Base-by-base conservation (phyloP, 352 stramenopile genomes). In the Hyaloperonospora arabidopsidis region DNA sequence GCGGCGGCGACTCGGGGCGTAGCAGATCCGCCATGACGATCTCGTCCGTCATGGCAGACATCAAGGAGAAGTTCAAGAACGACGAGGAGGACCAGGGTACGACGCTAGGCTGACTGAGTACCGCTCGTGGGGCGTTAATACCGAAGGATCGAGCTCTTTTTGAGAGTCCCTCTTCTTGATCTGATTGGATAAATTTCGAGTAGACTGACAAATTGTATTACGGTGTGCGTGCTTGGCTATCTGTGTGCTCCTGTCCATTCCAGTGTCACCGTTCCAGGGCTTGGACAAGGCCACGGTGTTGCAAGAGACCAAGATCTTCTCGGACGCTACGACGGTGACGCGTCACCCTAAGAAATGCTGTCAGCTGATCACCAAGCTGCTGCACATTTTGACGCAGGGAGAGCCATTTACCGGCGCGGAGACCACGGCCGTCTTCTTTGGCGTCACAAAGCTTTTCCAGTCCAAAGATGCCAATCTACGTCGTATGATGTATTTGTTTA, bases 371-470 rank as follows among this genome's bases (percentile, higher is more conserved):
- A 98, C 97, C 17, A 98, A 99, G 73, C 70, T 99, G 48, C 84
- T 99, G 51, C 95, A 99, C 65, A 87, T 99, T 22, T 77, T 98
- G 46, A 98, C 96, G 25, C 96, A 98, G 58, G 97, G 97, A 14
- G 96, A 99, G 61, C 96, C 91, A 28, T 96, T 99, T 49, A 97
- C 86, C 12, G 93, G 75, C 34, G 87, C 83, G 8, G 96, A 99
- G 68, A 97, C 94, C 2, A 98, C 91, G 0, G 96, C 98, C 25
- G 96, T 99, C 15, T 99, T 99, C 70, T 99, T 99, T 57, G 96
- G 95, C 14, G 96, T 99, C 12, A 99, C 97, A 1, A 99, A 99
- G 80, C 87, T 99, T 17, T 99, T 99, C 71, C 97, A 99, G 84
- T 97, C 82, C 51, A 93, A 98, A 62, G 95, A 99, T 72, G 93